Conservation (phyloP, 768 basidiomycete genomes). For the Leccinum uliginosum region DNA sequence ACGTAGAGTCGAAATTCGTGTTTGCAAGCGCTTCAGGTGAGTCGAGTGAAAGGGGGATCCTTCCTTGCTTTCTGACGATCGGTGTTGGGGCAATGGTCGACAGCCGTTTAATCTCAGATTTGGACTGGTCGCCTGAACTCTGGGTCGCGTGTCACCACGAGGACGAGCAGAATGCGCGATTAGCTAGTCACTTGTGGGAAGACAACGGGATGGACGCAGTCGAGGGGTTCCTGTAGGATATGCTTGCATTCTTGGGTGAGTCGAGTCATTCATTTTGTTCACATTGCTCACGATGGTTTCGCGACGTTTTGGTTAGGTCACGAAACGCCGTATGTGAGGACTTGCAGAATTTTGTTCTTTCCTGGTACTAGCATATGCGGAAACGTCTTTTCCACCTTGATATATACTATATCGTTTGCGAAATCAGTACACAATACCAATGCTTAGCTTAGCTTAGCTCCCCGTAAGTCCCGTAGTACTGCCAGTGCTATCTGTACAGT, state of each 20-base stretch:
- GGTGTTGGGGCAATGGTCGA: background rate
- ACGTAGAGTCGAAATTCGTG: slow-evolving; percentile 84
- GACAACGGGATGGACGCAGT: slow-evolving; percentile 91
- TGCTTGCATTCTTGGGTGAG: slow-evolving; percentile 68
- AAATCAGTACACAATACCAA: too few species aligned
- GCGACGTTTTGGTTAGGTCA: slow-evolving; percentile 48
- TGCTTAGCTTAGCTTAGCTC: too few species aligned
- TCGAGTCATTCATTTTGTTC: background rate
- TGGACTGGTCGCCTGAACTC: slow-evolving; percentile 87
- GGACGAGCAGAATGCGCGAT: slow-evolving; percentile 80
- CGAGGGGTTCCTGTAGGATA: slow-evolving; percentile 49
- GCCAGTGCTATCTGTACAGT: too few species aligned
- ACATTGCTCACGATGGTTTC: background rate
- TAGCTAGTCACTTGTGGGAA: slow-evolving; percentile 86
- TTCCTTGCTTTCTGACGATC: background rate
- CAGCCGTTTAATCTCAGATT: slow-evolving; percentile 88
- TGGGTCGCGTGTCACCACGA: slow-evolving; percentile 89
- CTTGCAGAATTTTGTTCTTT: too few species aligned
- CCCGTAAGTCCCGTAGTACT: too few species aligned
- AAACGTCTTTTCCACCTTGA: too few species aligned
- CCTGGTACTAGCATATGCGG: too few species aligned
- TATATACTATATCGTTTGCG: too few species aligned
- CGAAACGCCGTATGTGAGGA: slow-evolving; percentile 74
- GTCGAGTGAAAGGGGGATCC: slow-evolving; percentile 2
- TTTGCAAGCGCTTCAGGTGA: slow-evolving; percentile 85